Conservation (phyloP, 805 yeast species). For the Metschnikowia shivogae region DNA sequence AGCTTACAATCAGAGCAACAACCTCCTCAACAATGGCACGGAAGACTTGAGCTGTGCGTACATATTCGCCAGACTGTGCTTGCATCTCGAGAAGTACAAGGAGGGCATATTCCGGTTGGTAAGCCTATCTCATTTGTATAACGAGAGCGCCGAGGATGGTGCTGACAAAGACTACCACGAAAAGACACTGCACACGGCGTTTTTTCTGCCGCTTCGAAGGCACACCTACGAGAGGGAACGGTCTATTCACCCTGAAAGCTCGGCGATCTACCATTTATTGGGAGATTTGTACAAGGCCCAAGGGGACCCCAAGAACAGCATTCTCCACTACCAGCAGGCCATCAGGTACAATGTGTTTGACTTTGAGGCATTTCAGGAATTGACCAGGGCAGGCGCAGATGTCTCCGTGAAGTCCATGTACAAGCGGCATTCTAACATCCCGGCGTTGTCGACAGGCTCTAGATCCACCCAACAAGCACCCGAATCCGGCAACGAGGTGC, state of each 20-base stretch:
- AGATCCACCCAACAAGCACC: slow-evolving; percentile 1
- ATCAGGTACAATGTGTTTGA: slow-evolving; percentile 71
- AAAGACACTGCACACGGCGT: slow-evolving; percentile 2
- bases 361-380: slow-evolving; percentile 80
- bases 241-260: slow-evolving; percentile 55
- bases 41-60: slow-evolving; percentile 73
- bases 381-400: slow-evolving; percentile 68
- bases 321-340: slow-evolving; percentile 64
- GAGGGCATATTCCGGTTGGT: slow-evolving; percentile 56
- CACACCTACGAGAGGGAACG: slow-evolving; percentile 38
- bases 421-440: slow-evolving; percentile 21
- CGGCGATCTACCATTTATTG: slow-evolving; percentile 61
- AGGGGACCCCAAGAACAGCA: slow-evolving; percentile 62
- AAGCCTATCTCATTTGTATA: slow-evolving; percentile 28
- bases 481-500: not conserved
- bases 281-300: slow-evolving; percentile 62
- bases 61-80: slow-evolving; percentile 65
- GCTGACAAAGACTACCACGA: not conserved
- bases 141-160: slow-evolving; percentile 18
- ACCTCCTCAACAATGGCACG: slow-evolving; percentile 33
- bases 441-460: not conserved
- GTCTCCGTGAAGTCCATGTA: slow-evolving; percentile 57
- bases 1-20: slow-evolving; percentile 45
- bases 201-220: slow-evolving; percentile 18
- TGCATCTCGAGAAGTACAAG: slow-evolving; percentile 47